phyloP scores from a whole-genome alignment of 108 stramenopile species.

The Stephanodiscus minutulus region DNA sequence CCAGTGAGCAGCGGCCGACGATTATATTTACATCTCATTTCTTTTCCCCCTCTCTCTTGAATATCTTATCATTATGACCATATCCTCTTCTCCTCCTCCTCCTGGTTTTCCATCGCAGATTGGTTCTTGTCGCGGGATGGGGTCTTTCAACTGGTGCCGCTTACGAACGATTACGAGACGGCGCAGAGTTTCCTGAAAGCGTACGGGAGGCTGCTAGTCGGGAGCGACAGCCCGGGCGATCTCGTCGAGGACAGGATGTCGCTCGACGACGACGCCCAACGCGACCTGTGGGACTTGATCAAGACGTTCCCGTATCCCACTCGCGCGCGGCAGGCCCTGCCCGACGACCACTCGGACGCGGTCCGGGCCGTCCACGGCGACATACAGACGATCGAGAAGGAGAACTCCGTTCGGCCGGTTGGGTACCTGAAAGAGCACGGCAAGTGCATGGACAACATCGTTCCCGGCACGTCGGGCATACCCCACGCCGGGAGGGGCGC shows the following conservation, averaged over 20 bases:
- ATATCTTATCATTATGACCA: too few species aligned
- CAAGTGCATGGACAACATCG: slow-evolving; percentile 76
- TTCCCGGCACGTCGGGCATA: slow-evolving; percentile 58
- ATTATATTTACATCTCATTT: not conserved
- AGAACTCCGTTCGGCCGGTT: slow-evolving; percentile 44
- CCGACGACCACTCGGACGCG: slow-evolving; percentile 37
- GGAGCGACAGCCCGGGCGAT: slow-evolving; percentile 29
- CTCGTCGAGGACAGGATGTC: slow-evolving; percentile 50
- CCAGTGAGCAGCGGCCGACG: not conserved
- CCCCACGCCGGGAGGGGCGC: slow-evolving; percentile 79
- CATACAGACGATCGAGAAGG: slow-evolving; percentile 44
- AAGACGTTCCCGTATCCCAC: slow-evolving; percentile 42
- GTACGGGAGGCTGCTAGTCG: slow-evolving; percentile 46
- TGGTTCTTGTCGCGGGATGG: slow-evolving; percentile 47
- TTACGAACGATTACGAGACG: slow-evolving; percentile 26
- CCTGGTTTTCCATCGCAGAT: not conserved
- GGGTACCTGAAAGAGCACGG: slow-evolving; percentile 74
- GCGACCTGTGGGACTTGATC: slow-evolving; percentile 47
- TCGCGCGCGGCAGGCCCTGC: slow-evolving; percentile 50
- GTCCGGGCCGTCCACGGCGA: slow-evolving; percentile 47
- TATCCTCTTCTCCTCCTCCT: too few species aligned
- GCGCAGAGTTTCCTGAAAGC: slow-evolving; percentile 34
- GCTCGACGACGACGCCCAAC: slow-evolving; percentile 43
- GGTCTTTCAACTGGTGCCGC: slow-evolving; percentile 39
- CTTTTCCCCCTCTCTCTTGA: too few species aligned